phyloP scores from a whole-genome alignment of 768 basidiomycete species.

The Pleurotus ostreatus region DNA sequence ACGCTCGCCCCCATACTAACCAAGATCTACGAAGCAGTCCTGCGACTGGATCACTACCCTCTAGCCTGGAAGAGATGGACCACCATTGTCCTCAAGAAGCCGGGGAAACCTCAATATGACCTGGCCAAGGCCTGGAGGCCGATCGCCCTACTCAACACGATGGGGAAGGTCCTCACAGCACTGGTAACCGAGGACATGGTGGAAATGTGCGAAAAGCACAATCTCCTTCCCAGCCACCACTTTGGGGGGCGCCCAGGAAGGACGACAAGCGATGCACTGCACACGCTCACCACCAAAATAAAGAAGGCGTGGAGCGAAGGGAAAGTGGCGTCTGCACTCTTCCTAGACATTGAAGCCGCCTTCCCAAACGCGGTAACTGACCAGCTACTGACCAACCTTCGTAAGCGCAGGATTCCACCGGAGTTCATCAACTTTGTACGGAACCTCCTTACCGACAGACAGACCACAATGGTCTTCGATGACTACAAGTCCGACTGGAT shows the following conservation, averaged over 20 bases:
- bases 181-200: not conserved
- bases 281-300: slow-evolving; percentile 22
- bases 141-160: not conserved
- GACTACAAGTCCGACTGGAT: too few relatives aligned
- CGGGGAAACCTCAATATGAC: not conserved
- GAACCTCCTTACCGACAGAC: too few relatives aligned
- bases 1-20: too few relatives aligned
- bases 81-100: slow-evolving; percentile 2
- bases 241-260: not conserved
- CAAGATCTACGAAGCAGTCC: too few relatives aligned
- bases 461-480: too few relatives aligned
- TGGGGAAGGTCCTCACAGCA: not conserved
- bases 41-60: too few relatives aligned
- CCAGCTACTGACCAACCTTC: too few relatives aligned
- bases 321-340: slow-evolving; percentile 31
- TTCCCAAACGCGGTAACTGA: slow-evolving; percentile 28
- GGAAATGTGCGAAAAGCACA: not conserved
- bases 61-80: not conserved
- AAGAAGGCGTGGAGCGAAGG: slow-evolving; percentile 30
- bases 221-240: not conserved
- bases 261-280: not conserved
- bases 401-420: too few relatives aligned
- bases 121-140: not conserved
- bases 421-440: too few relatives aligned
- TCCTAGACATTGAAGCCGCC: slow-evolving; percentile 39